phyloP scores from a whole-genome alignment of 495 filamentous ascomycete species.

The Cenococcum geophilum region DNA sequence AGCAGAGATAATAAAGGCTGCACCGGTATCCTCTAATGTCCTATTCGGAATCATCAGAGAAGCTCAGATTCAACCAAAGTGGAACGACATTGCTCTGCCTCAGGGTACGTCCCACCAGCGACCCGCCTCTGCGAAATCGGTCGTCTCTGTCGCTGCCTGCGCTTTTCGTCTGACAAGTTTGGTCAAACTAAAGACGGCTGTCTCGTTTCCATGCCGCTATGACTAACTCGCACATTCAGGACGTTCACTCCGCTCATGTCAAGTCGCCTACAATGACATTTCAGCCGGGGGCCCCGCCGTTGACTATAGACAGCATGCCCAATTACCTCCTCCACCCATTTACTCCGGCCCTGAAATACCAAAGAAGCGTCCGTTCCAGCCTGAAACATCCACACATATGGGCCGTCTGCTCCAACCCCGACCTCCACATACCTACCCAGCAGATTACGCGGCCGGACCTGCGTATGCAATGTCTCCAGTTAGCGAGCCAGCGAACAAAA shows the following conservation, averaged over 20 bases:
- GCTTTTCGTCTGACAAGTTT: conserved; percentile 7
- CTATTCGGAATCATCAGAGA: conserved; percentile 49
- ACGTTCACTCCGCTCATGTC: conserved; percentile 42
- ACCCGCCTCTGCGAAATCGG: conserved; percentile 9
- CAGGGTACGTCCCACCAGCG: conserved; percentile 38
- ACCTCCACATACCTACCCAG: conserved; percentile 25
- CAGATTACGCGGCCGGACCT: conserved; percentile 23
- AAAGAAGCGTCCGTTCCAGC: conserved; percentile 29
- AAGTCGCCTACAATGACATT: conserved; percentile 34
- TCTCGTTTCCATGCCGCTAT: background rate
- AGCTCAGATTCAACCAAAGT: conserved; percentile 46
- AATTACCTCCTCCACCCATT: conserved; percentile 17
- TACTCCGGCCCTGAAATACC: conserved; percentile 27
- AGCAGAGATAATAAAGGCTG: conserved; percentile 56
- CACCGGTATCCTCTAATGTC: conserved; percentile 45
- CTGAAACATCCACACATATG: conserved; percentile 21
- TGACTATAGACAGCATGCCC: conserved; percentile 19
- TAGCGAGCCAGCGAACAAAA: conserved; percentile 40
- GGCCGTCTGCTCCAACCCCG: conserved; percentile 36
- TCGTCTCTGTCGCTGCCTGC: conserved; percentile 2
- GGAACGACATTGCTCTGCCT: conserved; percentile 55
- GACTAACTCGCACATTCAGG: conserved; percentile 30
- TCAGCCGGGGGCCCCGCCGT: conserved; percentile 12
- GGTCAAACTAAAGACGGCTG: background rate
- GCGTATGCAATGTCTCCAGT: conserved; percentile 18